Base-by-base conservation (phyloP, 352 stramenopile genomes). In the Pythium aphanidermatum region DNA sequence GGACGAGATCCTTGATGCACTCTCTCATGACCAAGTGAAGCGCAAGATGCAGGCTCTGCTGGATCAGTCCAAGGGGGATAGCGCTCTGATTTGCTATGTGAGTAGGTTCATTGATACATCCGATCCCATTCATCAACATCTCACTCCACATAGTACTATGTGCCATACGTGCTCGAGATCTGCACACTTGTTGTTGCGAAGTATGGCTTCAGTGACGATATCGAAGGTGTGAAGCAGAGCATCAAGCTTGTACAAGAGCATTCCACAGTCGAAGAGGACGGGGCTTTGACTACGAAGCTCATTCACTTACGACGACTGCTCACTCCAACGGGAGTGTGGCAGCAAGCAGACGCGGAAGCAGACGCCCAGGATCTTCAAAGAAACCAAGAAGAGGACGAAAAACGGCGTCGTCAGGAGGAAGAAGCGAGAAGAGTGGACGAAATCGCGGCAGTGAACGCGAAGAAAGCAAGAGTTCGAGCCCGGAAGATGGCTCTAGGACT, bases 401-500 rank as follows among this genome's bases (percentile, higher is more conserved):
- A 30, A 7, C 27, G 55, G 5, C 54, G 40, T 0, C 38, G 57
- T 2, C 50, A 70, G 11, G 52, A 64, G 12, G 46, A 75, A 32
- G 58, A 83, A 17, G 52, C 55, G 0, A 29, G 64, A 16, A 56
- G 51, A 0, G 55, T 68, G 20, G 70, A 75, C 27, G 28, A 58
- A 7, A 16, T 71, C 4, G 59, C 63, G 1, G 29, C 53, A 1
- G 62, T 80, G 35, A 81, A 70, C 36, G 65, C 58, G 1, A 60
- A 60, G 17, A 68, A 63, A 29, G 58, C 61, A 2, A 61, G 65
- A 13, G 19, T 85, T 11, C 70, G 65, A 7, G 72, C 75, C n/a
- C 73, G 70, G 49, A 87, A 87, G 39, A 55, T 84, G 30, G 61
- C 72, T 5, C 42, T 82, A 21, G 72, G 70, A 13, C 53, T 87